phyloP scores from a whole-genome alignment of 2,329 filamentous ascomycete species.

The Oidium heveae region DNA sequence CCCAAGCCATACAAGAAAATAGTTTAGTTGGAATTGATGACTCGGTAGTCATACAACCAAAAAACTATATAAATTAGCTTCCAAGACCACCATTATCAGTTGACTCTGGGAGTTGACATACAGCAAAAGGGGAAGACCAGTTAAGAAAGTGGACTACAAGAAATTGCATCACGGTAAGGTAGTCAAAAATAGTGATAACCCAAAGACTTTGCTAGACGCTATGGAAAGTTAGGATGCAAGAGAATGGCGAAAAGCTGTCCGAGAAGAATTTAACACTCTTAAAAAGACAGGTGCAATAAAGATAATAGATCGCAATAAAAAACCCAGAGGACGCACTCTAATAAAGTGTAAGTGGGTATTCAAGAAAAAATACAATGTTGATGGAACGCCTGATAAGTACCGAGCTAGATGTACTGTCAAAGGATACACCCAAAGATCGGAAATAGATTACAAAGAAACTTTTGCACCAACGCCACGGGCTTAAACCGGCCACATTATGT shows the following conservation, averaged over 20 bases:
- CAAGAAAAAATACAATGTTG: background rate
- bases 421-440: background rate
- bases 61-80: background rate
- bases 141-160: background rate
- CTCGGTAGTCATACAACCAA: background rate
- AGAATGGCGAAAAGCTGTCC: background rate
- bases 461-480: no score
- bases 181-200: background rate
- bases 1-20: background rate
- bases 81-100: background rate
- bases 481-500: no score
- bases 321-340: background rate
- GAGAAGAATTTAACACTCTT: background rate
- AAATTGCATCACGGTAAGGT: background rate
- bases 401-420: background rate
- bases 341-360: background rate
- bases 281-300: background rate
- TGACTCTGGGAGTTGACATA: background rate
- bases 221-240: background rate
- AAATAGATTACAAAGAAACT: background rate
- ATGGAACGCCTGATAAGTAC: background rate
- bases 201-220: background rate
- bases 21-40: background rate
- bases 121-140: background rate
- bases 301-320: no score